Evolutionary conservation across 768 basidiomycete genomes (phyloP), one percentile per base, ranked within the genome.

Genomic region (Amanita molliuscula): DNA sequence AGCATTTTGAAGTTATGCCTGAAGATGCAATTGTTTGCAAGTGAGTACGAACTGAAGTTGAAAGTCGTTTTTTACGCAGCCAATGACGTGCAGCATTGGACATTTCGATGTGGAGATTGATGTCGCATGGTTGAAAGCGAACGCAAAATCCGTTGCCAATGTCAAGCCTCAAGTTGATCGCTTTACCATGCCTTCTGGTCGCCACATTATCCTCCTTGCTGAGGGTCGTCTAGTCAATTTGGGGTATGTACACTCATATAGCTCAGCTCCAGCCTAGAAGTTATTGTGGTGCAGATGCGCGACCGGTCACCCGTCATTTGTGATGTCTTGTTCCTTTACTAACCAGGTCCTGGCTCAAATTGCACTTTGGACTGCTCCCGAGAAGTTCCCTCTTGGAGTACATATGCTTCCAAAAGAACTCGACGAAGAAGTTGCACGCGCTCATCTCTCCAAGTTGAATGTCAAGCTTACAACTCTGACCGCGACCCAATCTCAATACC

Each of bases 321-420:
- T 99, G 72, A 99, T 99, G 96, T 98, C 95, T 15, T 98, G 94
- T 77, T 99, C 96, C 37, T 99, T 99, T 77, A 72, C 91, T 65
- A 99, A 99, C 79, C 96, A 99, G 71, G 89, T 93, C 55, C 78
- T 99, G 60, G 95, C 95, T 26, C 94, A 96, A 72, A 97, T 99
- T 62, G 94, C 92, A 20, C 84, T 99, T 65, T 99, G 92, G 92
- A 94, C 89, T 38, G 88, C 82, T 56, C 81, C 85, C 29, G 82
- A 84, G 68, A 82, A 85, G 64, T 98, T 97, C 82, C 86, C 88
- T 44, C 78, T 98, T 59, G 96, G 96, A 55, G 95, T 98, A 26
- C 95, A 99, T 79, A 94, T 98, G 72, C 77, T 99, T 44, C 96
- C 95, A 56, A 99, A 99, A 77, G 84, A 90, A 54, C 86, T 99